These are phyloP conservation scores for Epichloe scottii DNA, from an alignment of 2,329 filamentous ascomycete species.

Conservation along the genomic window DNA sequence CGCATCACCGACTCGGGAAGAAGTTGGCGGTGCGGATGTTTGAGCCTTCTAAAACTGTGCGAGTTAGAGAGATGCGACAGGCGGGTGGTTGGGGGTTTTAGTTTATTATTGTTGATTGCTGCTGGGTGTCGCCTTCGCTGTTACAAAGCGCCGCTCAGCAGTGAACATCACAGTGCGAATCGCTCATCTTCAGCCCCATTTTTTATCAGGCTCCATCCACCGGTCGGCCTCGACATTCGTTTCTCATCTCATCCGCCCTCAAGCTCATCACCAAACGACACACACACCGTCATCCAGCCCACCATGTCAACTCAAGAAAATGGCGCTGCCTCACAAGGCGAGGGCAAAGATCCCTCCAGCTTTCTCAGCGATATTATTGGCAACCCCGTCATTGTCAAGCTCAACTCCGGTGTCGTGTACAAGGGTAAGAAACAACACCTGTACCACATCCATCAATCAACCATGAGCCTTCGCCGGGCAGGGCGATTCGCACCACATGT, in stretches of 20 bases:
- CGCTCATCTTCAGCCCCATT: neutral
- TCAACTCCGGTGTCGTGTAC: slow-evolving; percentile 98
- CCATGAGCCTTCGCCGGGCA: too few relatives aligned
- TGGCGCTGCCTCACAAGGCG: slow-evolving; percentile 45
- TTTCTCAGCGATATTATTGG: slow-evolving; percentile 94
- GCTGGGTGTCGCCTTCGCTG: too few relatives aligned
- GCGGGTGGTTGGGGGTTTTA: neutral
- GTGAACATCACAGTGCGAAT: neutral
- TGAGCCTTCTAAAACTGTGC: neutral
- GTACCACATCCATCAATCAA: neutral
- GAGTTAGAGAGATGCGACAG: neutral
- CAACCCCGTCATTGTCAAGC: slow-evolving; percentile 85
- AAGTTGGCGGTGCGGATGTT: neutral
- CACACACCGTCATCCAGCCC: neutral
- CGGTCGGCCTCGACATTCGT: neutral
- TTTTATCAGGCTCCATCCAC: neutral
- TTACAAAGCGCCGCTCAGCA: neutral
- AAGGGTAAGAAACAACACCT: slow-evolving; percentile 50
- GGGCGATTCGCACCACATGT: neutral
- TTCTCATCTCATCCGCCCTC: neutral
- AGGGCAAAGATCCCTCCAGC: slow-evolving; percentile 83
- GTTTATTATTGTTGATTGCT: neutral
- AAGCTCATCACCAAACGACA: neutral
- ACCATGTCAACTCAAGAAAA: slow-evolving; percentile 44
- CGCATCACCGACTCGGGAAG: neutral